Evolutionary conservation across 768 basidiomycete species (phyloP).

Genomic region (Termitomyces sp.): DNA sequence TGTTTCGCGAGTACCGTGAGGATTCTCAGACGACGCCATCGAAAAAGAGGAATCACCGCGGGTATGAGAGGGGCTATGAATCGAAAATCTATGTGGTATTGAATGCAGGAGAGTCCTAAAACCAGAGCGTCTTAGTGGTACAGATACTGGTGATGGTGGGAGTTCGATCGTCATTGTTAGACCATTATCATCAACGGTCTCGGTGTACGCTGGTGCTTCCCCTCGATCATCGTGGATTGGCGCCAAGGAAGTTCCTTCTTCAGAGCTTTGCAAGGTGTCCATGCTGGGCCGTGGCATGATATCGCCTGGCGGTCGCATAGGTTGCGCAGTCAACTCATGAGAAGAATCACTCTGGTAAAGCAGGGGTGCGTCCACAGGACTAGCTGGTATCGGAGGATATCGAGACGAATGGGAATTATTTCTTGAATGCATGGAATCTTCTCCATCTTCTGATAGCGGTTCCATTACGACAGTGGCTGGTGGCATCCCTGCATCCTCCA

Average conservation of each 20-base stretch:
- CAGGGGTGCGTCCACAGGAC: slow-evolving; percentile 37
- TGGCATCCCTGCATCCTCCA: slow-evolving; percentile 48
- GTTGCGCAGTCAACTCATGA: slow-evolving; percentile 18
- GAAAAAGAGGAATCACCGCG: slow-evolving; percentile 28
- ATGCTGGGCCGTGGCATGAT: slow-evolving; percentile 20
- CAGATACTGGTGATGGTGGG: slow-evolving; percentile 9
- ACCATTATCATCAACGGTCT: slow-evolving; percentile 31
- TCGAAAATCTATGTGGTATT: slow-evolving; percentile 29
- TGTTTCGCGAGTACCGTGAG: slow-evolving; percentile 18
- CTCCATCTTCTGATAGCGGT: slow-evolving; percentile 32
- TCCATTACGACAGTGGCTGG: slow-evolving; percentile 30
- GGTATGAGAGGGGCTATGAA: slow-evolving; percentile 16
- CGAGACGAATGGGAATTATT: slow-evolving; percentile 23
- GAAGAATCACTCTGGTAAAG: slow-evolving; percentile 27
- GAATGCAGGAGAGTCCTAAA: slow-evolving; percentile 38
- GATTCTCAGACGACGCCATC: slow-evolving; percentile 15
- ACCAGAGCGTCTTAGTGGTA: slow-evolving; percentile 34
- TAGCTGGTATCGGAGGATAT: slow-evolving; percentile 34
- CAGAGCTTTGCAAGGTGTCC: slow-evolving; percentile 25
- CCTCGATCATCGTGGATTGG: slow-evolving; percentile 32
- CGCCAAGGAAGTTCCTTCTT: slow-evolving; percentile 24
- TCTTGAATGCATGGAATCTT: slow-evolving; percentile 24
- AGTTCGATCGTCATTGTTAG: slow-evolving; percentile 9
- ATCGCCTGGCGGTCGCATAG: slow-evolving; percentile 14
- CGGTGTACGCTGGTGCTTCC: slow-evolving; percentile 65